These are phyloP conservation scores for Cutaneotrichosporon cutaneum DNA, from an alignment of 1,284 basidiomycete species.

Conservation along the genomic window DNA sequence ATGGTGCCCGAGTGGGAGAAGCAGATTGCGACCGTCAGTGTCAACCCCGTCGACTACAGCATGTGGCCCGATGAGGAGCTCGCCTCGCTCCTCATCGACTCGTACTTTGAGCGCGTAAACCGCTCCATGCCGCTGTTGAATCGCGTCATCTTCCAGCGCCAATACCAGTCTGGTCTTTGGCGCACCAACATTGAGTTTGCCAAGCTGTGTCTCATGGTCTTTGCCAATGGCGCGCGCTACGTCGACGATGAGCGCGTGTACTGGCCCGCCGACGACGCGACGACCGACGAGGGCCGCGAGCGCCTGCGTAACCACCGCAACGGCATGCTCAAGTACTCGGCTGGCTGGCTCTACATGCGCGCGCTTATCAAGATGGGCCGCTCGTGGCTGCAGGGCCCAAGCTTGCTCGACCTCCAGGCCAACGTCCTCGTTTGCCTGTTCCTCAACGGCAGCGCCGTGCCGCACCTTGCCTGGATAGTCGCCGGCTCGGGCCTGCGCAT, in stretches of 20 bases:
- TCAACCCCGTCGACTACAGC: slow-evolving; percentile 40
- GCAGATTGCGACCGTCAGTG: slow-evolving; percentile 42
- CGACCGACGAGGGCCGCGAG: slow-evolving; percentile 45
- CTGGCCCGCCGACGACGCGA: slow-evolving; percentile 49
- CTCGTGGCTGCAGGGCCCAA: slow-evolving; percentile 60
- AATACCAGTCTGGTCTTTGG: slow-evolving; percentile 62
- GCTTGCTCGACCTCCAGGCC: slow-evolving; percentile 71
- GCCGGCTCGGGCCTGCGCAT: slow-evolving; percentile 68
- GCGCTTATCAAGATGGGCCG: slow-evolving; percentile 62
- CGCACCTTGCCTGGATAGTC: slow-evolving; percentile 70
- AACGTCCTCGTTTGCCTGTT: slow-evolving; percentile 54
- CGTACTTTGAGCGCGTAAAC: slow-evolving; percentile 68
- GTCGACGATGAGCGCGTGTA: slow-evolving; percentile 64
- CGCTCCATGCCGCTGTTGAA: slow-evolving; percentile 71
- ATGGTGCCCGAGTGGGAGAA: slow-evolving; percentile 52
- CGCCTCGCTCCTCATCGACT: slow-evolving; percentile 61
- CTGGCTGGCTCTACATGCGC: slow-evolving; percentile 73
- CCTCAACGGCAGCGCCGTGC: slow-evolving; percentile 63
- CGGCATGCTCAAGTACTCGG: slow-evolving; percentile 56
- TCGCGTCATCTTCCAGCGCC: slow-evolving; percentile 67
- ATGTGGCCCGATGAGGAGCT: slow-evolving; percentile 59
- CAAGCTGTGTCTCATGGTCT: slow-evolving; percentile 68
- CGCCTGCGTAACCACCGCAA: slow-evolving; percentile 42
- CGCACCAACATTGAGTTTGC: slow-evolving; percentile 64
- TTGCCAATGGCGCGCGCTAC: slow-evolving; percentile 69